Evolutionary conservation across 2,329 filamentous ascomycete genomes (phyloP).

Genomic region (Teratosphaeria destructans): DNA sequence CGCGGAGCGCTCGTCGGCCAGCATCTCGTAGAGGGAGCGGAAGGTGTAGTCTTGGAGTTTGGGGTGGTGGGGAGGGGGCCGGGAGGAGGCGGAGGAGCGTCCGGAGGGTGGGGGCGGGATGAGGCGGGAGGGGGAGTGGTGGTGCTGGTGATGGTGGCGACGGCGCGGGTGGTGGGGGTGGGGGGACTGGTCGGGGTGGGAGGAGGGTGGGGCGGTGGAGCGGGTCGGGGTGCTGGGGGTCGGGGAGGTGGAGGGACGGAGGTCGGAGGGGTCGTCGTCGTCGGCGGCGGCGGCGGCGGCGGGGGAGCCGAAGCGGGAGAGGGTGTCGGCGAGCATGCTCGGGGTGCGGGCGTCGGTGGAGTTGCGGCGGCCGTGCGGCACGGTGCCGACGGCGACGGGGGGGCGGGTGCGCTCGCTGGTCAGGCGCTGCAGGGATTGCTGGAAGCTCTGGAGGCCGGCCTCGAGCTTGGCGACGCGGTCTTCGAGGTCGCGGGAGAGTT

Average conservation of each 20-base stretch:
- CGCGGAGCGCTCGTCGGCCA: conserved; percentile 27
- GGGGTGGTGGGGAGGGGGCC: background rate
- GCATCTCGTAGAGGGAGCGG: conserved; percentile 27
- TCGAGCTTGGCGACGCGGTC: conserved; percentile 26
- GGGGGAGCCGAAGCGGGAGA: conserved; percentile 11
- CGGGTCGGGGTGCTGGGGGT: conserved; percentile 8
- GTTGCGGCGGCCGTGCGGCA: conserved; percentile 9
- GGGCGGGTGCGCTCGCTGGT: conserved; percentile 21
- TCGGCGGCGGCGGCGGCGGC: background rate
- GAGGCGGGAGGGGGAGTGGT: too few relatives aligned
- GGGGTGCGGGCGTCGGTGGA: conserved; percentile 17
- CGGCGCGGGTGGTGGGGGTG: too few relatives aligned
- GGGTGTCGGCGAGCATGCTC: conserved; percentile 25
- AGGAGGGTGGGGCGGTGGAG: background rate
- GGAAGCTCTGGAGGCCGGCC: conserved; percentile 23
- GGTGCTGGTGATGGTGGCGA: too few relatives aligned
- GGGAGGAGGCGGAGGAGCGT: background rate
- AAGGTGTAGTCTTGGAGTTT: conserved; percentile 17
- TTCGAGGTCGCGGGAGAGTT: conserved; percentile 21
- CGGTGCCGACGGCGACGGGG: conserved; percentile 19
- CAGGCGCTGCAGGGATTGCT: conserved; percentile 22
- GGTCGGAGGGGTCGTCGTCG: conserved; percentile 7
- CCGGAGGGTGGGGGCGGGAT: too few relatives aligned
- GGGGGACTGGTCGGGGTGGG: too few relatives aligned
- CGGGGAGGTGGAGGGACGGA: background rate